These are phyloP conservation scores for Aeschynomene evenia DNA, from an alignment of 306 rosid genomes.

Conservation along the genomic window DNA sequence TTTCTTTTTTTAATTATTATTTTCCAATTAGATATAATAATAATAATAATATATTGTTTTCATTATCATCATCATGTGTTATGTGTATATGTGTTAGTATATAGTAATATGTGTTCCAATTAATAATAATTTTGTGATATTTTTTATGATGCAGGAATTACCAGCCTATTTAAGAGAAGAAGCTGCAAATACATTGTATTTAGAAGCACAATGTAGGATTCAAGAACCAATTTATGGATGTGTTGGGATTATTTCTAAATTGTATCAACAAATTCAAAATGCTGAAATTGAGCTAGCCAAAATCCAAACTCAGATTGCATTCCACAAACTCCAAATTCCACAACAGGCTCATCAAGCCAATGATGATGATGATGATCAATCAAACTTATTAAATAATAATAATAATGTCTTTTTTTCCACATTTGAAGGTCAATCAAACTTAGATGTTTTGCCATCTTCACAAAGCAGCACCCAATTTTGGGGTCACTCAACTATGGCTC, in stretches of 20 bases:
- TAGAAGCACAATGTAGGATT: conserved; percentile 59
- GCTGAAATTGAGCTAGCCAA: conserved; percentile 50
- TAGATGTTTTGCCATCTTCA: conserved; percentile 8
- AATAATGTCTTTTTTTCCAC: neutral
- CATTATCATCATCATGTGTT: neutral
- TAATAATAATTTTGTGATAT: neutral
- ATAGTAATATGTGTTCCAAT: no score
- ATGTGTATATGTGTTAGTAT: no score
- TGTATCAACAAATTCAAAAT: conserved; percentile 47
- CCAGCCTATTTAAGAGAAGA: conserved; percentile 44
- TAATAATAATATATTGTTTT: neutral
- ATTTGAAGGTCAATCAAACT: conserved; percentile 22
- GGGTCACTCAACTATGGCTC: conserved; percentile 20
- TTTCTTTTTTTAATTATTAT: no score
- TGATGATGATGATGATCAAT: no score
- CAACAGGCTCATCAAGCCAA: conserved; percentile 7
- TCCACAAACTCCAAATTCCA: conserved; percentile 27
- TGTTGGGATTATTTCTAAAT: conserved; percentile 54
- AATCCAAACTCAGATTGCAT: conserved; percentile 51
- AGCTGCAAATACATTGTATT: conserved; percentile 55
- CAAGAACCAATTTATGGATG: conserved; percentile 74
- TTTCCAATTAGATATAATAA: neutral
- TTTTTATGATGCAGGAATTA: conserved; percentile 44
- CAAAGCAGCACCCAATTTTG: conserved; percentile 30
- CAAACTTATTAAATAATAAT: no score